These are phyloP conservation scores for Penicillium sp. DNA, from an alignment of 2,329 filamentous ascomycete species.

Conservation along the genomic window DNA sequence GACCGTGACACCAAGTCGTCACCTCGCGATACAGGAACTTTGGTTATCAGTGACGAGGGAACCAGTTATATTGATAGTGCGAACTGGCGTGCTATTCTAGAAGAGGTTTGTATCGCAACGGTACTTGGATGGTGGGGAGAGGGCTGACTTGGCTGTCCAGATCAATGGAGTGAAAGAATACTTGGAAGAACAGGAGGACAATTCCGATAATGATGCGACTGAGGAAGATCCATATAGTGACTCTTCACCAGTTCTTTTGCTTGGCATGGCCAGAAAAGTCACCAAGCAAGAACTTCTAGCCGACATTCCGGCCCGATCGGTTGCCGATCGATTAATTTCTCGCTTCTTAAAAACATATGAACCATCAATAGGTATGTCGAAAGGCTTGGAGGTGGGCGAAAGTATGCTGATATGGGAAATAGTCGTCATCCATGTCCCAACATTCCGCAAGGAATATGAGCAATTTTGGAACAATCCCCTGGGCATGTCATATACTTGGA, in stretches of 20 bases:
- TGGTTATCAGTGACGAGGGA: constrained; percentile 32
- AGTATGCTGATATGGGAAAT: background rate
- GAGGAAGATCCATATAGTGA: constrained; percentile 20
- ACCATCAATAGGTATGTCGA: constrained; percentile 29
- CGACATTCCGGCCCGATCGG: constrained; percentile 31
- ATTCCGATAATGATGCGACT: constrained; percentile 25
- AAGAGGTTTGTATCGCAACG: constrained; percentile 30
- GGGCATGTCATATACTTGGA: constrained; percentile 30
- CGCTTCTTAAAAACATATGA: constrained; percentile 35
- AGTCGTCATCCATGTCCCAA: constrained; percentile 33
- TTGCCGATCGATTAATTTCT: constrained; percentile 37
- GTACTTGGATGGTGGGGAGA: background rate
- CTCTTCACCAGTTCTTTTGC: constrained; percentile 28
- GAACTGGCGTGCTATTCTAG: constrained; percentile 39
- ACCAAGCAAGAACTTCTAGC: constrained; percentile 34
- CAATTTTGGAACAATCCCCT: constrained; percentile 32
- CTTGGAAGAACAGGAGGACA: constrained; percentile 22
- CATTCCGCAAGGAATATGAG: constrained; percentile 36
- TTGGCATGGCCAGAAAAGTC: constrained; percentile 26
- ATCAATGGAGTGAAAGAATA: constrained; percentile 37
- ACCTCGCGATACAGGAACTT: constrained; percentile 28
- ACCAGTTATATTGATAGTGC: constrained; percentile 39
- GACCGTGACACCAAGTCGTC: constrained; percentile 13
- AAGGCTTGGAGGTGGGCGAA: background rate
- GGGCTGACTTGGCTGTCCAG: constrained; percentile 18